Evolutionary conservation across 129 eudicot species (phyloP).

Genomic region (Flaveria robusta): DNA sequence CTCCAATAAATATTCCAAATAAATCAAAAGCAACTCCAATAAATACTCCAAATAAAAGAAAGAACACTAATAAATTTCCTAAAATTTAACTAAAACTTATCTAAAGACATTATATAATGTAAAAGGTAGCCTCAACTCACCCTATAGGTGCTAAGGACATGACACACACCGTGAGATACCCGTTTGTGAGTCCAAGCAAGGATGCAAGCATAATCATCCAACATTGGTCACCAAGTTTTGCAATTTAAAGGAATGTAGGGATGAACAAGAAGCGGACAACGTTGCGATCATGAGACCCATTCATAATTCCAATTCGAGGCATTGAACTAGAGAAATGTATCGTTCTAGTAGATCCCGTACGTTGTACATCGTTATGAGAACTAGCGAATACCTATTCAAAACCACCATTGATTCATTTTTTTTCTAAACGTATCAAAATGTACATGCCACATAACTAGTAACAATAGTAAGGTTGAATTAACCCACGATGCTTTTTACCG

Average conservation of each 20-base stretch:
- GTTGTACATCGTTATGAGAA: background rate
- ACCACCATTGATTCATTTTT: background rate
- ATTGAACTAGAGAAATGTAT: too few species aligned
- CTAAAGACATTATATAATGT: too few species aligned
- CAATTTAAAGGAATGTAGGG: background rate
- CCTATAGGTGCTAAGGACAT: background rate
- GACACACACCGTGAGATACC: background rate
- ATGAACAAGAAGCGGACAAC: background rate
- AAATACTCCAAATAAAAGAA: background rate
- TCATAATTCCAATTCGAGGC: background rate
- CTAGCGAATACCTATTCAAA: background rate
- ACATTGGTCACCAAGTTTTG: background rate
- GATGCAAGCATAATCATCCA: background rate
- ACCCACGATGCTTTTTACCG: too few species aligned
- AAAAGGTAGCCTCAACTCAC: background rate
- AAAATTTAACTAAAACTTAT: too few species aligned
- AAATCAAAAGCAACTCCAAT: background rate
- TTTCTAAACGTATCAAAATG: too few species aligned
- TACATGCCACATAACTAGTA: background rate
- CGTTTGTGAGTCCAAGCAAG: background rate
- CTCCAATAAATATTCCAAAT: background rate
- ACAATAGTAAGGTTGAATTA: too few species aligned
- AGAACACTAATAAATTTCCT: background rate
- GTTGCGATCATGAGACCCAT: background rate
- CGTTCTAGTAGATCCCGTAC: background rate